Evolutionary conservation across 768 basidiomycete species (phyloP).

Genomic region (Tubosaeta sp.): DNA sequence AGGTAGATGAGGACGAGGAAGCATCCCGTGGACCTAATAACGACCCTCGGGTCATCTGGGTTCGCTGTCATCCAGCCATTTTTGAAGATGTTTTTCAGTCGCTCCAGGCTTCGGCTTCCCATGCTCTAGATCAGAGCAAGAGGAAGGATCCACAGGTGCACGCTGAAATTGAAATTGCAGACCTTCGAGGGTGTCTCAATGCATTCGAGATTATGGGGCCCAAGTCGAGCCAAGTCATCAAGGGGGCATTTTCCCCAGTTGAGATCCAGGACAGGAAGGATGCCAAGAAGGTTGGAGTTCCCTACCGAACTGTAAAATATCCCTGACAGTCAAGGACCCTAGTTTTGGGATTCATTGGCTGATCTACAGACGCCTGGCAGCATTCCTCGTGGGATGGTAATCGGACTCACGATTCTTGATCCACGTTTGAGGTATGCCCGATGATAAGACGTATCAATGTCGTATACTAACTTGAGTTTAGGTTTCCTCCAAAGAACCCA

Average conservation of each 20-base stretch:
- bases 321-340: background rate
- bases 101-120: slow-evolving; percentile 49
- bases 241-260: slow-evolving; percentile 54
- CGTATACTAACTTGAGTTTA: slow-evolving; percentile 25
- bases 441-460: background rate
- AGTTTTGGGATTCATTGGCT: slow-evolving; percentile 55
- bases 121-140: slow-evolving; percentile 38
- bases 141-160: slow-evolving; percentile 16
- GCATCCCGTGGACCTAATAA: slow-evolving; percentile 2
- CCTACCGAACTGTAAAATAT: background rate
- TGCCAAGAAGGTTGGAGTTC: slow-evolving; percentile 49
- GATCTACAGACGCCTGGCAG: slow-evolving; percentile 62
- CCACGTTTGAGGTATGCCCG: slow-evolving; percentile 73
- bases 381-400: slow-evolving; percentile 67
- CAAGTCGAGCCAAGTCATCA: slow-evolving; percentile 69
- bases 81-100: slow-evolving; percentile 53
- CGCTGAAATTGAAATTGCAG: slow-evolving; percentile 57
- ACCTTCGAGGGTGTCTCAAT: slow-evolving; percentile 67
- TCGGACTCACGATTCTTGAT: slow-evolving; percentile 79
- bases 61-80: slow-evolving; percentile 57
- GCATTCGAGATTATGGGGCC: slow-evolving; percentile 91
- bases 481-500: slow-evolving; percentile 82
- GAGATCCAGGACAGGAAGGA: slow-evolving; percentile 47
- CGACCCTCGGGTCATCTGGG: slow-evolving; percentile 56
- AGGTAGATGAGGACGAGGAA: slow-evolving; percentile 19